A percentile compares a stretch with the other conserved stretches of the same genome.
These are phyloP conservation scores for Grosmannia clavigera DNA, from an alignment of 2,329 filamentous ascomycete species.

Conservation along the genomic window DNA sequence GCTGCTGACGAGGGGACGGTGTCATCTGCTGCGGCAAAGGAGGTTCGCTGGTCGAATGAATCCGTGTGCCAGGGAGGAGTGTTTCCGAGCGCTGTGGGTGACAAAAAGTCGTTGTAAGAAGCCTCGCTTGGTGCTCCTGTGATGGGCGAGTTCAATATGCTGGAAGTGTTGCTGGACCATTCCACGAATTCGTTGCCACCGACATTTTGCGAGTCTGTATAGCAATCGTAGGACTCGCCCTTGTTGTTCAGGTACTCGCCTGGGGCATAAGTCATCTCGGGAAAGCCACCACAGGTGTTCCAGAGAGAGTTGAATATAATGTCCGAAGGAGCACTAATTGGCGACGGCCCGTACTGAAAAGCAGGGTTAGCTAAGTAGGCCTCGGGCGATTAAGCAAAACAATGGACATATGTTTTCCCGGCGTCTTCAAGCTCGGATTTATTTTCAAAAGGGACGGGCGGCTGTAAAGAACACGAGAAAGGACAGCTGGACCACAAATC, in stretches of 20 bases:
- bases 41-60: not conserved
- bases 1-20: not conserved
- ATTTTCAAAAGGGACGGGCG: not conserved
- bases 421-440: not conserved
- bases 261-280: conserved; percentile 5
- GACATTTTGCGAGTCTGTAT: not conserved
- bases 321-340: not conserved
- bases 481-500: not conserved
- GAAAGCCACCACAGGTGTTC: not conserved
- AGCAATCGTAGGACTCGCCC: conserved; percentile 4
- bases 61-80: not conserved
- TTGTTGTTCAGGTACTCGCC: conserved; percentile 9
- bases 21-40: not conserved
- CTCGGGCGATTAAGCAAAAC: not conserved
- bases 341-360: conserved; percentile 1
- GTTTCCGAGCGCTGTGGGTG: not conserved
- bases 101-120: not conserved
- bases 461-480: not conserved
- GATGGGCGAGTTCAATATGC: not conserved
- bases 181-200: conserved; percentile 1
- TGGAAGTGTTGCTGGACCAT: conserved; percentile 1
- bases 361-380: not conserved
- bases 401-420: not conserved
- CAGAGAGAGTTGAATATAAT: conserved; percentile 2
- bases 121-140: not conserved